A percentile compares a stretch with the other conserved stretches of the same genome.
phyloP scores from a whole-genome alignment of 164 flowering plant species.

The Tetrastigma voinierianum region DNA sequence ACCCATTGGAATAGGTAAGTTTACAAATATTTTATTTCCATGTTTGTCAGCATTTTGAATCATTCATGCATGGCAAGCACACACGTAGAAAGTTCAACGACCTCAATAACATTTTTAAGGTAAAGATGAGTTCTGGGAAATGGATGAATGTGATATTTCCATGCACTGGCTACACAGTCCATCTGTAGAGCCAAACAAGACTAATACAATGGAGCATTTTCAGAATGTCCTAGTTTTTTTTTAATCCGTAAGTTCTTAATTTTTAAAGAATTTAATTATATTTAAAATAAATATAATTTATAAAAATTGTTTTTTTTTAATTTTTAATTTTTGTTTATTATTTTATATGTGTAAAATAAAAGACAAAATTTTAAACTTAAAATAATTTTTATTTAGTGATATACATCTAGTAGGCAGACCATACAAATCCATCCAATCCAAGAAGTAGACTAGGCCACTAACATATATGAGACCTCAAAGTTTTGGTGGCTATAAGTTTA shows the following conservation, averaged over 20 bases:
- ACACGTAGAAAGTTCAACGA: neutral
- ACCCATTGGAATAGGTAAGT: conserved; percentile 48
- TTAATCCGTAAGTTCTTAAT: too few relatives aligned
- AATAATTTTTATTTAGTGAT: too few relatives aligned
- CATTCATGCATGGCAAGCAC: neutral
- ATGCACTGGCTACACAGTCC: neutral
- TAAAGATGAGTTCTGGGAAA: neutral
- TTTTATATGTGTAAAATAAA: neutral
- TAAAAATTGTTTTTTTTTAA: neutral
- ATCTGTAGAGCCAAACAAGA: too few relatives aligned
- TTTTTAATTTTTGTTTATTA: neutral
- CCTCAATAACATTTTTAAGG: neutral
- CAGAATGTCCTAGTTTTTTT: too few relatives aligned
- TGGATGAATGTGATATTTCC: neutral
- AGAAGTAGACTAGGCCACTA: too few relatives aligned
- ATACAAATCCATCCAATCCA: too few relatives aligned
- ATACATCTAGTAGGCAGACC: too few relatives aligned
- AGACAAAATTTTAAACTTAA: too few relatives aligned
- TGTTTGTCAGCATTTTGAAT: neutral
- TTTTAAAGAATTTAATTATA: too few relatives aligned
- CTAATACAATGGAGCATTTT: too few relatives aligned
- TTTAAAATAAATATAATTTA: neutral
- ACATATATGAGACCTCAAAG: too few relatives aligned
- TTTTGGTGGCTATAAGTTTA: too few relatives aligned
- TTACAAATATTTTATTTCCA: neutral